Evolutionary conservation across 371 early-diverging fungal genomes (phyloP).

Genomic region (Saksenaea vasiformis): DNA sequence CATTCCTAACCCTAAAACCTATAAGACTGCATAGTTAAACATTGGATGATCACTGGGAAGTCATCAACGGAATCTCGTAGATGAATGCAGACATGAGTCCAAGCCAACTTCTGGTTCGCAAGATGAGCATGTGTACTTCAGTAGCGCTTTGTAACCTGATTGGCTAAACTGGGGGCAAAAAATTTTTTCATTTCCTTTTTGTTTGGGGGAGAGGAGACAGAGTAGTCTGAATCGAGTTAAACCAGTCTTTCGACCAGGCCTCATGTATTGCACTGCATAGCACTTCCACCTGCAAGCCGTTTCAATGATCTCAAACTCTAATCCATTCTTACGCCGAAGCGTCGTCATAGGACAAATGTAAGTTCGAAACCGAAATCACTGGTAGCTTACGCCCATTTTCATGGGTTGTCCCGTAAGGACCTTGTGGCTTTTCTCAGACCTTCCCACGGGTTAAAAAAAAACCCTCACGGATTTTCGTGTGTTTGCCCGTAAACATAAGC

Average conservation of each 20-base stretch:
- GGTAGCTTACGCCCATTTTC: slow-evolving; percentile 48
- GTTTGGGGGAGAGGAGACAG: slow-evolving; percentile 32
- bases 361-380: slow-evolving; percentile 21
- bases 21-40: no score
- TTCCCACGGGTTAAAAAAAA: slow-evolving; percentile 51
- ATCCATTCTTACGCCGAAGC: slow-evolving; percentile 14
- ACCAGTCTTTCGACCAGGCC: slow-evolving; percentile 26
- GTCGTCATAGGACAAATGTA: slow-evolving; percentile 1
- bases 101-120: neutral
- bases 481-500: slow-evolving; percentile 58
- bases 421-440: slow-evolving; percentile 56
- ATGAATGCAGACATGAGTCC: no score
- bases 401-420: slow-evolving; percentile 47
- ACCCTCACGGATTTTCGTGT: slow-evolving; percentile 38
- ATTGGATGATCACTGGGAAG: no score
- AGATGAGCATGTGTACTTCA: no score
- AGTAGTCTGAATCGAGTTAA: slow-evolving; percentile 57
- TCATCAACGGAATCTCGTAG: no score
- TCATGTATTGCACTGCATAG: slow-evolving; percentile 57
- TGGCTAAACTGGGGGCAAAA: no score
- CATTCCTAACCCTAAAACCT: no score
- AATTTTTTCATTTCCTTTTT: slow-evolving; percentile 4
- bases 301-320: slow-evolving; percentile 27
- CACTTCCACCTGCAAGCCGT: slow-evolving; percentile 45
- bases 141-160: no score